phyloP scores from a whole-genome alignment of 2,329 filamentous ascomycete species.

The Hypoxylon sp. region DNA sequence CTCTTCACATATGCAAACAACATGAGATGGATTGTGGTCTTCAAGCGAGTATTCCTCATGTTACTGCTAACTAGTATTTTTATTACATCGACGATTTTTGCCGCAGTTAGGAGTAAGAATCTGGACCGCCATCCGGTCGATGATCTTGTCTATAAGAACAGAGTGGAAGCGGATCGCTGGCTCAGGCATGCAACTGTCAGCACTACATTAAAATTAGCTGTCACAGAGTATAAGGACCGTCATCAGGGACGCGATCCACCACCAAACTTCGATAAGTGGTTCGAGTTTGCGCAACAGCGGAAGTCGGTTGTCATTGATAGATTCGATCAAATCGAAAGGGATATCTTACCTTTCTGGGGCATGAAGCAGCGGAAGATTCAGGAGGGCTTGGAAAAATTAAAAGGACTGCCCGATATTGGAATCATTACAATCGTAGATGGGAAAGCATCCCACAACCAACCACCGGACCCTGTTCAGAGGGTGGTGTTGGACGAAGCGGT shows the following conservation, averaged over 20 bases:
- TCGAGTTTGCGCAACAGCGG: constrained; percentile 78
- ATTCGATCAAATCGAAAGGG: constrained; percentile 83
- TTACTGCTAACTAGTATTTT: constrained; percentile 58
- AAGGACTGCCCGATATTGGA: constrained; percentile 61
- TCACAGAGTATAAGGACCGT: constrained; percentile 65
- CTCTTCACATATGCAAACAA: constrained; percentile 62
- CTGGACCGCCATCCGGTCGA: constrained; percentile 62
- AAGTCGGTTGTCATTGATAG: constrained; percentile 82
- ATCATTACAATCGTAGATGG: constrained; percentile 75
- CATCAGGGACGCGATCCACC: constrained; percentile 79
- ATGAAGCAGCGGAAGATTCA: constrained; percentile 77
- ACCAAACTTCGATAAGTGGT: constrained; percentile 88
- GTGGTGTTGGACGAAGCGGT: constrained; percentile 63
- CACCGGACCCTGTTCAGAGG: constrained; percentile 53
- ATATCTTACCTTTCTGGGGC: constrained; percentile 83
- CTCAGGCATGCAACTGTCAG: constrained; percentile 63
- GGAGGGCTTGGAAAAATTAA: constrained; percentile 64
- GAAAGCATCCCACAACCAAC: constrained; percentile 63
- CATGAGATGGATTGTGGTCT: constrained; percentile 60
- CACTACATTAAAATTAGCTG: constrained; percentile 62
- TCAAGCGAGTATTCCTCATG: constrained; percentile 60
- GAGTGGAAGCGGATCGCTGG: constrained; percentile 66
- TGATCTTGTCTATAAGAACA: constrained; percentile 64
- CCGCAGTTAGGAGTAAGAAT: constrained; percentile 52
- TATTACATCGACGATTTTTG: constrained; percentile 57